Percentiles rank a stretch among this genome's conserved stretches.
These are phyloP conservation scores for Cercophora newfieldiana DNA, from an alignment of 495 filamentous ascomycete species.

Conservation along the genomic window DNA sequence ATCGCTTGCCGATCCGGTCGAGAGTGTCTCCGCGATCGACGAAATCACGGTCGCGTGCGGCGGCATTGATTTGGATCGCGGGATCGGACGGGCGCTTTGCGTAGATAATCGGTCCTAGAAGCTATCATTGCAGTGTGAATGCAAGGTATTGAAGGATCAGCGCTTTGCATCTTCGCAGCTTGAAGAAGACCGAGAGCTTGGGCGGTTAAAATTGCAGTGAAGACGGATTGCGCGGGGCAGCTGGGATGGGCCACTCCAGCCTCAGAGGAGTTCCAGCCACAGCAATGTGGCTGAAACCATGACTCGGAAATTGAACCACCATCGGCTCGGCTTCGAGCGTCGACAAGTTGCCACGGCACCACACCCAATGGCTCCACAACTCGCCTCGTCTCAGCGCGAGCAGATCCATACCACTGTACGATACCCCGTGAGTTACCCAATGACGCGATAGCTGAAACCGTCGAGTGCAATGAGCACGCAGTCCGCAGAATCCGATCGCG, in stretches of 20 bases:
- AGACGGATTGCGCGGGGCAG: neutral
- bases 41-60: conserved; percentile 7
- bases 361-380: conserved; percentile 2
- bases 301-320: neutral
- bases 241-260: neutral
- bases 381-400: neutral
- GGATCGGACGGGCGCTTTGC: conserved; percentile 3
- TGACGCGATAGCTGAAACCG: conserved; percentile 2
- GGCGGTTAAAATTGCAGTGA: neutral
- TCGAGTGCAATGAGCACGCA: conserved; percentile 2
- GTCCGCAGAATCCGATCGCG: conserved; percentile 12
- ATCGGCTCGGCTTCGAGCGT: too few species aligned
- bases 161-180: neutral
- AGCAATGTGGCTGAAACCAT: conserved; percentile 3
- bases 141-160: neutral
- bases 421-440: neutral
- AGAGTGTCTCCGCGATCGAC: conserved; percentile 8
- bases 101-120: neutral
- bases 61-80: neutral
- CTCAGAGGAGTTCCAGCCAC: neutral
- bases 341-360: too few species aligned
- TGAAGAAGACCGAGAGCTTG: neutral
- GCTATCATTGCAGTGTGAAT: neutral
- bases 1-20: conserved; percentile 4
- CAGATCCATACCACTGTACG: neutral